phyloP scores from a whole-genome alignment of 1,284 basidiomycete species.

The Cutaneotrichosporon dermatis region DNA sequence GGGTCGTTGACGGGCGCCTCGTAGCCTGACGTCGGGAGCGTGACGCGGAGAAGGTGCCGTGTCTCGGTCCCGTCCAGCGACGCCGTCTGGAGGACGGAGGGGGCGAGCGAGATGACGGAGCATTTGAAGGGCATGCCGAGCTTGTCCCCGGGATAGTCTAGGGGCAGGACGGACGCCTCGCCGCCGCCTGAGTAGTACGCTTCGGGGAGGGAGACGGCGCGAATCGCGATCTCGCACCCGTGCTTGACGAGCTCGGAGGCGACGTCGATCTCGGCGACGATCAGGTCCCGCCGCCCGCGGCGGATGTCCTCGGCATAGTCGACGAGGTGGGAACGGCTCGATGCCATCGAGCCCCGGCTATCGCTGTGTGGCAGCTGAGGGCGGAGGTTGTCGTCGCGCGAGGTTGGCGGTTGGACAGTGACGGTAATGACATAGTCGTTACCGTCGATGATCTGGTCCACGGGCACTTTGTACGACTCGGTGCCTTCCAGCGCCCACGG shows the following conservation, averaged over 20 bases:
- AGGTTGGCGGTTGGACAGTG: conserved; percentile 30
- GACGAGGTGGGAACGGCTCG: conserved; percentile 35
- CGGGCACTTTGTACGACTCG: conserved; percentile 28
- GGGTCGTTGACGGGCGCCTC: conserved; percentile 72
- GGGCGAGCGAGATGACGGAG: conserved; percentile 59
- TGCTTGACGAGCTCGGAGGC: conserved; percentile 27
- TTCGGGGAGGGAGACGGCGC: conserved; percentile 36
- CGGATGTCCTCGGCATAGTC: conserved; percentile 42
- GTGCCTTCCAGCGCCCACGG: conserved; percentile 39
- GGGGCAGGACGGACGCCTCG: conserved; percentile 19
- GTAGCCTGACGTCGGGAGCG: conserved; percentile 75
- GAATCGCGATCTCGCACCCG: conserved; percentile 38
- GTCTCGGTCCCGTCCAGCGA: conserved; percentile 49
- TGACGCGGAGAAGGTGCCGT: conserved; percentile 68
- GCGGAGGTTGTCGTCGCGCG: conserved; percentile 13
- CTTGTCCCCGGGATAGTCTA: conserved; percentile 24
- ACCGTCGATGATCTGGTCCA: conserved; percentile 35
- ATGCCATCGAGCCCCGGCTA: conserved; percentile 28
- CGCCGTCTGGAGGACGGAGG: conserved; percentile 70
- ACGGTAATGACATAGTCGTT: conserved; percentile 33
- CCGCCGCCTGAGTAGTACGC: conserved; percentile 21
- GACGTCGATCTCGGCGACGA: conserved; percentile 38
- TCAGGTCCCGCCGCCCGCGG: conserved; percentile 34
- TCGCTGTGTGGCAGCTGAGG: conserved; percentile 33
- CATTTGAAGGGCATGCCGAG: conserved; percentile 44